Evolutionary conservation across 2,329 filamentous ascomycete species (phyloP), one percentile per base, ranked within the genome.

Genomic region (Cadophora gregata): DNA sequence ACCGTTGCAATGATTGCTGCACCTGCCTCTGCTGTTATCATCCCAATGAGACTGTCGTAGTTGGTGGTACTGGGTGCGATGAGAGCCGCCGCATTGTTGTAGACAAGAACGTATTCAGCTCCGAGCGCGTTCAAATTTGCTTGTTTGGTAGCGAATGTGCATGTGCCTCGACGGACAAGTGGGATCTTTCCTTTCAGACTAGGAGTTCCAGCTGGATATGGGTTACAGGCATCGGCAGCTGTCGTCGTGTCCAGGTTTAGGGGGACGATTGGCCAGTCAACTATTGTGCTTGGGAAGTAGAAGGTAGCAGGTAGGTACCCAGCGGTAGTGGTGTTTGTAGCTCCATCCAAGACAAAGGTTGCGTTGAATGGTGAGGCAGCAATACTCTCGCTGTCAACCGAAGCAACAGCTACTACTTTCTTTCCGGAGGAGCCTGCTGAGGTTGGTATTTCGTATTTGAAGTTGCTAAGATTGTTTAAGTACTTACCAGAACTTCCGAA

Each of bases 161-260:
- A 60, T n/a, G 58, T 60, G 45, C 58, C 58, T 48, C 58, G 36
- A 47, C 58, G 31, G n/a, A 60, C 58, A 38, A 60, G 27, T 29
- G 58, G 58, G 21, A 60, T 60, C 7, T 29, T 27, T 5, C 58
- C 58, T 25, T 60, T 24, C 5, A 60, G 58, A n/a, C 58, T 10
- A 7, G 21, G 36, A 19, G 36, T 60, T 19, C 27, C 42, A 7
- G 36, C 24, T 19, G 58, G 38, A 19, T 47, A 60, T 10, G 58
- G 58, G 8, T 14, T 29, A 29, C 58, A 60, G 19, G 58, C 58
- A 31, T 60, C 58, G 29, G 38, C 58, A 12, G 58, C 14, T 8
- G 16, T 19, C 4, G 36, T 31, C 4, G 58, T 60, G 16, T 60
- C 25, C n/a, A 60, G 25, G 16, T 27, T 60, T 9, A 60, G 7